Conservation (phyloP, 306 rosid genomes). For the Abrus pulchellus region DNA sequence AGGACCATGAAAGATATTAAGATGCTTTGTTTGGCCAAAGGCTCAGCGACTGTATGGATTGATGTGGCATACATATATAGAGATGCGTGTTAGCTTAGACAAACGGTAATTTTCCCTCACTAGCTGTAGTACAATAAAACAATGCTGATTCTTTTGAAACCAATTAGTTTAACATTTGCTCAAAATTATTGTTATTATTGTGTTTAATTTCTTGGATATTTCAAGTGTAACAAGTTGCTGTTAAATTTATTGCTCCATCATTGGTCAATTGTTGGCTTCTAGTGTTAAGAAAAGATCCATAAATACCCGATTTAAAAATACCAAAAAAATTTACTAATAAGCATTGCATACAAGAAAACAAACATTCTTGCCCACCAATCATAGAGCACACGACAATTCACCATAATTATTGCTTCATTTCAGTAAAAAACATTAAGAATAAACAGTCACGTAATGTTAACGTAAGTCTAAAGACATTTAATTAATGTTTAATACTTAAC, state of each 20-base stretch:
- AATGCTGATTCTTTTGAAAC: conserved; percentile 4
- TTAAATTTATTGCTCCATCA: not conserved
- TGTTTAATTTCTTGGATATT: conserved; percentile 13
- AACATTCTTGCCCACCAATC: conserved; percentile 12
- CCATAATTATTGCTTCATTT: not conserved
- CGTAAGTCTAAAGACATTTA: too few relatives aligned
- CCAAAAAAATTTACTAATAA: not conserved
- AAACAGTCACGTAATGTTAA: too few relatives aligned
- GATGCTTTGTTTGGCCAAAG: conserved; percentile 47
- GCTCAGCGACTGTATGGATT: conserved; percentile 25
- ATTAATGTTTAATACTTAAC: too few relatives aligned
- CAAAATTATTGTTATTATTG: not conserved
- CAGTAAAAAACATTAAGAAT: too few relatives aligned
- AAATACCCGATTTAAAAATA: not conserved
- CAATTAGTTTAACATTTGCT: not conserved
- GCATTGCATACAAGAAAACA: not conserved
- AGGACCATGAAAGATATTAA: conserved; percentile 34
- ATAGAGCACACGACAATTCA: not conserved
- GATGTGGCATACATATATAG: conserved; percentile 46
- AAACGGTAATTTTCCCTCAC: not conserved
- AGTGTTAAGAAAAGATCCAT: not conserved
- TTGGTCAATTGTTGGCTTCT: conserved; percentile 14
- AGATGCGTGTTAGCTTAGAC: not conserved
- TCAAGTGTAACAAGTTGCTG: conserved; percentile 5
- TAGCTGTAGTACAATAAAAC: conserved; percentile 12